Evolutionary conservation across 2,329 filamentous ascomycete genomes (phyloP).

Genomic region (Penicillium janthinellum): DNA sequence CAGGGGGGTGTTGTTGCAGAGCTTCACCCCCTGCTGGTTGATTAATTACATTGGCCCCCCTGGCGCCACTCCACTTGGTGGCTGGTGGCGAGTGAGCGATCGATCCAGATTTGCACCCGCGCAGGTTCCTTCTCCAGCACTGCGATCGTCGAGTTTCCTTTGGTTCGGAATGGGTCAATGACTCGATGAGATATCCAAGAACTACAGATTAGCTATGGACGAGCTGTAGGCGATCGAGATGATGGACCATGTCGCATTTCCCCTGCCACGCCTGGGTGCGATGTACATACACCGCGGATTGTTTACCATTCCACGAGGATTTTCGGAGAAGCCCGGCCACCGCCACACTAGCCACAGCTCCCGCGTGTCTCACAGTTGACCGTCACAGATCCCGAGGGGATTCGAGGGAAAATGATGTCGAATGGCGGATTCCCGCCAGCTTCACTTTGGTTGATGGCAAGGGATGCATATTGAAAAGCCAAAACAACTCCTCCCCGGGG

Average conservation of each 20-base stretch:
- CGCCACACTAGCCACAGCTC: slow-evolving; percentile 13
- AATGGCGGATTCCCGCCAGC: background rate
- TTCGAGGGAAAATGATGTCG: background rate
- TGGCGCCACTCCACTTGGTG: slow-evolving; percentile 9
- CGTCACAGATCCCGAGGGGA: too few species aligned
- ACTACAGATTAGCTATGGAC: background rate
- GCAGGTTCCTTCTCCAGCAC: slow-evolving; percentile 3
- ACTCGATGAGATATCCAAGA: slow-evolving; percentile 12
- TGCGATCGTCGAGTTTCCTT: slow-evolving; percentile 2
- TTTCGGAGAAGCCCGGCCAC: slow-evolving; percentile 5
- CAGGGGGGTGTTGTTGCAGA: background rate
- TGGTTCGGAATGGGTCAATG: slow-evolving; percentile 17
- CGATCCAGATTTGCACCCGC: slow-evolving; percentile 16
- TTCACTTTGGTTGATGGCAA: slow-evolving; percentile 1
- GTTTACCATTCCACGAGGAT: background rate
- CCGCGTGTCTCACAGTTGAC: background rate
- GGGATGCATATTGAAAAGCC: slow-evolving; percentile 13
- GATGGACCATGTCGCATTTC: background rate
- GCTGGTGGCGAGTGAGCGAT: slow-evolving; percentile 15
- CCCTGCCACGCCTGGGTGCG: background rate
- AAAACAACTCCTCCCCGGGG: background rate
- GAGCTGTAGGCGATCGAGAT: background rate
- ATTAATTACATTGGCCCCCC: background rate
- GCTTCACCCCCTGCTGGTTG: background rate
- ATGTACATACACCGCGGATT: background rate